These are phyloP conservation scores for Entrophospora sp. DNA, from an alignment of 192 early-diverging fungal species.

Conservation along the genomic window DNA sequence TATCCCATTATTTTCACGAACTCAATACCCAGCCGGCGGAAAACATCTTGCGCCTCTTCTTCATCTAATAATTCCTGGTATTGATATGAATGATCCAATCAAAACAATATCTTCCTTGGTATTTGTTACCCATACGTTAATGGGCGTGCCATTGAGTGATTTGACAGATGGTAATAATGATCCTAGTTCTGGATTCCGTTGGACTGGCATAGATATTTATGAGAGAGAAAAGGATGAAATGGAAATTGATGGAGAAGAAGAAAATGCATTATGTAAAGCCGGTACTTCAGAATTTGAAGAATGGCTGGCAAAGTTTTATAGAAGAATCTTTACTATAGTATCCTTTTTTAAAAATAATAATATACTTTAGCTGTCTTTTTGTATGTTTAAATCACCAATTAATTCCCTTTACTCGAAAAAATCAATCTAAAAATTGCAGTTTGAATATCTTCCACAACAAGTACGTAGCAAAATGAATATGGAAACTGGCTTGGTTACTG, in stretches of 20 bases:
- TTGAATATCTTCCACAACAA: constrained; percentile 67
- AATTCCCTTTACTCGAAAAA: neutral
- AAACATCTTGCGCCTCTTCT: constrained; percentile 72
- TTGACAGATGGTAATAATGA: constrained; percentile 34
- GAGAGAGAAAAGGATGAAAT: constrained; percentile 29
- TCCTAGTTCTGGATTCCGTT: constrained; percentile 28
- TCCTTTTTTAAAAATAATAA: neutral
- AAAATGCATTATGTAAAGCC: constrained; percentile 57
- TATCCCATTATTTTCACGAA: constrained; percentile 61
- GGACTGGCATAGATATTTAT: constrained; percentile 38
- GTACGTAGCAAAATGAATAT: constrained; percentile 41
- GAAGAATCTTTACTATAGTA: constrained; percentile 68
- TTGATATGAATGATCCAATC: constrained; percentile 86
- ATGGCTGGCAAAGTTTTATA: constrained; percentile 77
- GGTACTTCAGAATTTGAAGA: constrained; percentile 80
- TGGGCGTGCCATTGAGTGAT: constrained; percentile 60
- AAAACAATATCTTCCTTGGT: constrained; percentile 68
- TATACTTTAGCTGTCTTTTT: neutral
- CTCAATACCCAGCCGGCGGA: constrained; percentile 77
- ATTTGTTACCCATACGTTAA: constrained; percentile 57
- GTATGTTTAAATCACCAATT: neutral
- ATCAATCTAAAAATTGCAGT: constrained; percentile 28
- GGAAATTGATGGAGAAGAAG: constrained; percentile 49
- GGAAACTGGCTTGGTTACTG: constrained; percentile 40
- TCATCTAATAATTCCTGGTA: constrained; percentile 74